A percentile compares a stretch with the other conserved stretches of the same genome.
Conservation (phyloP, 2,329 filamentous ascomycete genomes). For the Fusarium proliferatum region DNA sequence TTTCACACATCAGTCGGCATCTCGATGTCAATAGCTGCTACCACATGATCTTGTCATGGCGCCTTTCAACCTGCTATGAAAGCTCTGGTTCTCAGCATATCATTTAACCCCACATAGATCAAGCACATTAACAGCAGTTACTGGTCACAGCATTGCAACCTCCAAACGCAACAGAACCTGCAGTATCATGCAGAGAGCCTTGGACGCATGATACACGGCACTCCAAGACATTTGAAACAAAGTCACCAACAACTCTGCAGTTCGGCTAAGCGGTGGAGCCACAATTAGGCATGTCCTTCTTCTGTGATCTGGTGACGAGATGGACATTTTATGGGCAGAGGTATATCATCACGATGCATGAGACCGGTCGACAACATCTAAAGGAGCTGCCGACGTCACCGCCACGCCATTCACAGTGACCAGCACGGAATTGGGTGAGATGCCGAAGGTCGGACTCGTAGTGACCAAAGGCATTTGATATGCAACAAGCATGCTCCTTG, state of each 20-base stretch:
- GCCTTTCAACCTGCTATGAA: not conserved
- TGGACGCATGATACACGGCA: slow-evolving; percentile 8
- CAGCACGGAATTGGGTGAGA: not conserved
- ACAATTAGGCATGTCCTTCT: not conserved
- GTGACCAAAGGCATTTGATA: not conserved
- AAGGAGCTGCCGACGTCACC: not conserved
- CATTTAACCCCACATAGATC: not conserved
- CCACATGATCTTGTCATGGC: not conserved
- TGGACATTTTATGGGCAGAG: not conserved
- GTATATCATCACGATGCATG: not conserved
- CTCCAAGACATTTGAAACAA: slow-evolving; percentile 13
- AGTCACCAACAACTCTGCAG: not conserved
- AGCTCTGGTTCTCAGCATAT: not conserved
- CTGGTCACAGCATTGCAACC: not conserved
- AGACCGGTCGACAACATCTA: not conserved
- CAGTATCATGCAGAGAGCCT: slow-evolving; percentile 18
- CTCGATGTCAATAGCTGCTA: not conserved
- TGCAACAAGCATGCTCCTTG: not conserved
- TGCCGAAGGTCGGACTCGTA: too few relatives aligned
- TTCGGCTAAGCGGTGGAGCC: slow-evolving; percentile 29
- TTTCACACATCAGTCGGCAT: not conserved
- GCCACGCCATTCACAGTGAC: not conserved
- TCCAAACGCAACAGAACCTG: not conserved
- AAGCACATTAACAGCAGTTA: not conserved
- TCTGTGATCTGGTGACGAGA: not conserved